Evolutionary conservation across 2,329 filamentous ascomycete species (phyloP).

Genomic region (Camillea tinctor): DNA sequence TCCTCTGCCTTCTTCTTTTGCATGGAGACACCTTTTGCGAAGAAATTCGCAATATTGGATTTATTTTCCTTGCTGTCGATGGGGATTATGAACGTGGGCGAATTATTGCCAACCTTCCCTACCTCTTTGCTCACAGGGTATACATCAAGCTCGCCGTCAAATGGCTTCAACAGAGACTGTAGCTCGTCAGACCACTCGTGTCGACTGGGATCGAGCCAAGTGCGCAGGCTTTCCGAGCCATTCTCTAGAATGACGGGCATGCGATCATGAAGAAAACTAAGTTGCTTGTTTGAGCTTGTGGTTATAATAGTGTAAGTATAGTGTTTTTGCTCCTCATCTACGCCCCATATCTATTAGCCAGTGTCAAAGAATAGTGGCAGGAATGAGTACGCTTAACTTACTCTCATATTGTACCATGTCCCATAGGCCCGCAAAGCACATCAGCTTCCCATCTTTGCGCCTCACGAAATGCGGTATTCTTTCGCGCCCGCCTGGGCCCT

Average conservation of each 20-base stretch:
- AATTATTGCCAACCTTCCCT: conserved; percentile 92
- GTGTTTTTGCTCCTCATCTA: conserved; percentile 57
- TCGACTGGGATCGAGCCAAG: conserved; percentile 74
- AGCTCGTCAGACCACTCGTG: conserved; percentile 75
- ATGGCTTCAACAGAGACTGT: conserved; percentile 77
- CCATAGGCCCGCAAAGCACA: conserved; percentile 92
- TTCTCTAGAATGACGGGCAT: conserved; percentile 94
- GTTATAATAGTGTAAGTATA: conserved; percentile 96
- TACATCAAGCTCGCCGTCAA: conserved; percentile 72
- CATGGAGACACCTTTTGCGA: conserved; percentile 57
- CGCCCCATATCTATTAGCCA: conserved; percentile 12
- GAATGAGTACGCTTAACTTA: conserved; percentile 30
- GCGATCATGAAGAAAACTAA: conserved; percentile 85
- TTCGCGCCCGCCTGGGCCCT: conserved; percentile 60
- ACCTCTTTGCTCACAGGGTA: conserved; percentile 88
- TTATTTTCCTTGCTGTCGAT: conserved; percentile 86
- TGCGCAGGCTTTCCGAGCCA: conserved; percentile 65
- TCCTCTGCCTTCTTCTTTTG: conserved; percentile 25
- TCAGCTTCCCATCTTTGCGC: conserved; percentile 75
- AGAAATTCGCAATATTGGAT: conserved; percentile 92
- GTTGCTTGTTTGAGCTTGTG: conserved; percentile 77
- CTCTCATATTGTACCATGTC: conserved; percentile 82
- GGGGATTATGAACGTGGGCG: conserved; percentile 77
- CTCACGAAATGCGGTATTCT: conserved; percentile 84
- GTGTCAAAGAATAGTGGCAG: not conserved